Conservation (phyloP, 139 green algal genomes). For the Picocystis salinarum region DNA sequence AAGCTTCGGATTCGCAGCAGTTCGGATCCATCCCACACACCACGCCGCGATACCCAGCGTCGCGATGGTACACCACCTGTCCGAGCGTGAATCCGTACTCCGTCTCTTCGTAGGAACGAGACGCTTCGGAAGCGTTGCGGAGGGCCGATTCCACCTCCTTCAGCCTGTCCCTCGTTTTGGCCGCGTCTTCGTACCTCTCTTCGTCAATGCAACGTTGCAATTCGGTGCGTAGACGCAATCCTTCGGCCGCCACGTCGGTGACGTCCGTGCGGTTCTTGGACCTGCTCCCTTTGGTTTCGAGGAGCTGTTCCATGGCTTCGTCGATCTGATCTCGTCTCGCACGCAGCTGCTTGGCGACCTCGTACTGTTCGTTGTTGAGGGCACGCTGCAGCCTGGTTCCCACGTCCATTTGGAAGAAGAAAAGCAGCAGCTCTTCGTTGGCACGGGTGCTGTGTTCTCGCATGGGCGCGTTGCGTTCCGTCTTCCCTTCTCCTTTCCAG, state of each 20-base stretch:
- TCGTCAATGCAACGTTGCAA: conserved; percentile 36
- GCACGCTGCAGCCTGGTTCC: conserved; percentile 52
- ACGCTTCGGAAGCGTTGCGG: conserved; percentile 9
- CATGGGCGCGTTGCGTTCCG: not conserved
- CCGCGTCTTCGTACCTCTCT: conserved; percentile 46
- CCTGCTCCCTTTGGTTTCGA: conserved; percentile 31
- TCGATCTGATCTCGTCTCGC: conserved; percentile 34
- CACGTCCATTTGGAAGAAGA: conserved; percentile 54
- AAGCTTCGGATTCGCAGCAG: conserved; percentile 55
- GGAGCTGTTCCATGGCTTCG: conserved; percentile 24
- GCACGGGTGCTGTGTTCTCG: conserved; percentile 27
- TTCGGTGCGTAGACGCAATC: conserved; percentile 31
- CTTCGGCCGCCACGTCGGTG: conserved; percentile 31
- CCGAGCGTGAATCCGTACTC: conserved; percentile 31
- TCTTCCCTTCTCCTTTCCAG: not conserved
- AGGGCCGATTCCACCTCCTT: conserved; percentile 23
- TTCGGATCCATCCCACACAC: conserved; percentile 47
- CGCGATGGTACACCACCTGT: conserved; percentile 40
- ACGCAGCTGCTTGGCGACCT: conserved; percentile 35
- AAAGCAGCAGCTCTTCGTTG: conserved; percentile 44
- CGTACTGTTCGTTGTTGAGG: conserved; percentile 55
- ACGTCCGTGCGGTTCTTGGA: conserved; percentile 18
- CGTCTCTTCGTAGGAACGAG: conserved; percentile 1
- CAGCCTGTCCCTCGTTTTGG: conserved; percentile 41
- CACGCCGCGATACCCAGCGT: conserved; percentile 35